phyloP scores from a whole-genome alignment of 2,329 filamentous ascomycete genomes.

The Xylariaceae sp. region DNA sequence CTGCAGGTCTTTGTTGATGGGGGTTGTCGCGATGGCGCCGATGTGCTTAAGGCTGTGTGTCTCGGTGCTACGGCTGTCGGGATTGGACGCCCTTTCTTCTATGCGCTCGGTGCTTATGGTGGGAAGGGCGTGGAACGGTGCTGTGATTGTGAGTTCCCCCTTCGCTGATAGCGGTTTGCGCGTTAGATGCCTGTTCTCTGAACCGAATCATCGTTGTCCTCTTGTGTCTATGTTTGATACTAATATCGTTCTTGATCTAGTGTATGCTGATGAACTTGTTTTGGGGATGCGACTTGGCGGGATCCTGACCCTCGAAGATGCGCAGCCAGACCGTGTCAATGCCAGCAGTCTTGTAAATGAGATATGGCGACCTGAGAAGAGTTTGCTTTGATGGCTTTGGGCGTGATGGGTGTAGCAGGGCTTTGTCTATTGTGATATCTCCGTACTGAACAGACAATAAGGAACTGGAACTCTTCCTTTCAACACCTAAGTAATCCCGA shows the following conservation, averaged over 20 bases:
- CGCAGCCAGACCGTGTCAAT: constrained; percentile 49
- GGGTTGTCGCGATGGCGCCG: constrained; percentile 42
- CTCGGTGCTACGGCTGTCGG: constrained; percentile 45
- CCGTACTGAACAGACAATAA: too few species aligned
- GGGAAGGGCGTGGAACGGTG: constrained; percentile 29
- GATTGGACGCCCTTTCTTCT: constrained; percentile 43
- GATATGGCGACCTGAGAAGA: constrained; percentile 32
- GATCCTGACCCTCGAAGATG: constrained; percentile 44
- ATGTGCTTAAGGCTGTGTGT: constrained; percentile 45
- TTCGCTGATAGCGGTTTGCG: background rate
- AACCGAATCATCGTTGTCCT: background rate
- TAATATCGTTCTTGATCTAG: background rate
- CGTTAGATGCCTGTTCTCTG: constrained; percentile 5
- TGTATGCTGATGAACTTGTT: constrained; percentile 39
- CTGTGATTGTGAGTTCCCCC: constrained; percentile 20
- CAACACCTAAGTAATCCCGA: too few species aligned
- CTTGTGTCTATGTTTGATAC: background rate
- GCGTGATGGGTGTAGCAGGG: too few species aligned
- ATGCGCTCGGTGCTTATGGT: constrained; percentile 37
- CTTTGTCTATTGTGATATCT: too few species aligned
- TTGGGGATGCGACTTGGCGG: constrained; percentile 48
- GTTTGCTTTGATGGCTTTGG: constrained; percentile 20
- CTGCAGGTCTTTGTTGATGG: constrained; percentile 47
- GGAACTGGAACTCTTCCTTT: too few species aligned
- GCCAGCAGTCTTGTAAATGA: constrained; percentile 29